Conservation (phyloP, 2,329 filamentous ascomycete species). For the Fusarium sp. region DNA sequence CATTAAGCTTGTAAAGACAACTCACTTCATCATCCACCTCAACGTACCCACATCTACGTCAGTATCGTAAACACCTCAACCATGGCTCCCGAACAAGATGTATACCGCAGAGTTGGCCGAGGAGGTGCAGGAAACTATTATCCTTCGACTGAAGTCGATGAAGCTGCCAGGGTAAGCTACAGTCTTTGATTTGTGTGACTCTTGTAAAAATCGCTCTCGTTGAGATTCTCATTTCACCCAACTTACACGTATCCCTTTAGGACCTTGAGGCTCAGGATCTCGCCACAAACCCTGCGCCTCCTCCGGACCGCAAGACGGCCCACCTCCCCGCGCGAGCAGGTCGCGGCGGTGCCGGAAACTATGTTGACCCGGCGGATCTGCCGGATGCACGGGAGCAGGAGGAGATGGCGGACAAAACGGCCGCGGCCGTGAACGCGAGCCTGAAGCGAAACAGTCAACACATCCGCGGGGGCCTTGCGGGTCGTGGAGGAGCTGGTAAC, state of each 20-base stretch:
- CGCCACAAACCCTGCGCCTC: constrained; percentile 38
- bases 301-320: constrained; percentile 40
- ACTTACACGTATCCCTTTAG: constrained; percentile 38
- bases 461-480: constrained; percentile 44
- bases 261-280: constrained; percentile 56
- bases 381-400: constrained; percentile 50
- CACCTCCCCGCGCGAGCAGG: constrained; percentile 59
- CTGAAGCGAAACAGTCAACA: constrained; percentile 40
- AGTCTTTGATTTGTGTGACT: background rate
- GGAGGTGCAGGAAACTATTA: constrained; percentile 75
- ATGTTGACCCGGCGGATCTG: constrained; percentile 54
- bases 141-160: constrained; percentile 63
- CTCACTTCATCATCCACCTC: background rate
- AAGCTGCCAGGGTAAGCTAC: constrained; percentile 50
- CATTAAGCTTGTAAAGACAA: constrained; percentile 5
- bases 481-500: constrained; percentile 71
- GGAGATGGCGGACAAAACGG: constrained; percentile 50
- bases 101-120: constrained; percentile 66
- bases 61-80: constrained; percentile 2
- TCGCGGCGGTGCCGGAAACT: constrained; percentile 74
- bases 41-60: constrained; percentile 1
- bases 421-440: constrained; percentile 50
- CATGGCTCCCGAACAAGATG: constrained; percentile 52
- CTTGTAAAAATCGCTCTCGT: background rate
- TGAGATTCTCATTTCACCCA: background rate